These are phyloP conservation scores for Globisporangium uncinulatum DNA, from an alignment of 352 stramenopile genomes.

Conservation along the genomic window DNA sequence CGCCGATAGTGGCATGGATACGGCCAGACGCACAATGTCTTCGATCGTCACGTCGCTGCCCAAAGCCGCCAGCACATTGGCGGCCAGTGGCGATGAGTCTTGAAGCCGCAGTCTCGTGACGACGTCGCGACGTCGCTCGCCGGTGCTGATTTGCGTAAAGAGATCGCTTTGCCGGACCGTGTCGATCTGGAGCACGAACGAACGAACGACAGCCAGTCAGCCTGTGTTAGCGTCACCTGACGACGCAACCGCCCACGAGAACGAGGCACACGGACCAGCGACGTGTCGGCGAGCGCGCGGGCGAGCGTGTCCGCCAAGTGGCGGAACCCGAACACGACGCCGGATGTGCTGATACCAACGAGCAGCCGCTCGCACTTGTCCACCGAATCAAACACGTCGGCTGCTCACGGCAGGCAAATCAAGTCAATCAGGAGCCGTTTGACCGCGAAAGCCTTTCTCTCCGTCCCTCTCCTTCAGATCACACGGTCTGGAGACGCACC, in stretches of 20 bases:
- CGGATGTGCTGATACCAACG: constrained; percentile 59
- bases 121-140: constrained; percentile 35
- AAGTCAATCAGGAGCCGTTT: not conserved
- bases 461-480: not conserved
- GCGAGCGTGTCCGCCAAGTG: constrained; percentile 36
- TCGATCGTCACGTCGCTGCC: constrained; percentile 8
- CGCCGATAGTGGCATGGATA: constrained; percentile 3
- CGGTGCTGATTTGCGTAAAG: constrained; percentile 28
- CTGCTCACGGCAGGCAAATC: constrained; percentile 9
- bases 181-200: constrained; percentile 17
- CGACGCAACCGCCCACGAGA: not conserved
- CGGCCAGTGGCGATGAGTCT: not conserved
- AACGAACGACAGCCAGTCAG: not conserved
- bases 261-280: constrained; percentile 28
- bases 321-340: constrained; percentile 56
- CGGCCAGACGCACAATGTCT: constrained; percentile 12
- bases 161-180: constrained; percentile 30
- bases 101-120: constrained; percentile 23
- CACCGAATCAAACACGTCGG: constrained; percentile 27
- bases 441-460: too few relatives aligned
- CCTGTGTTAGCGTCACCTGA: not conserved
- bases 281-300: constrained; percentile 29
- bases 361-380: constrained; percentile 32
- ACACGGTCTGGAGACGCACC: constrained; percentile 21
- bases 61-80: constrained; percentile 1